These are phyloP conservation scores for Cyclostephanos invisitatus DNA, from an alignment of 108 stramenopile species.

Conservation along the genomic window DNA sequence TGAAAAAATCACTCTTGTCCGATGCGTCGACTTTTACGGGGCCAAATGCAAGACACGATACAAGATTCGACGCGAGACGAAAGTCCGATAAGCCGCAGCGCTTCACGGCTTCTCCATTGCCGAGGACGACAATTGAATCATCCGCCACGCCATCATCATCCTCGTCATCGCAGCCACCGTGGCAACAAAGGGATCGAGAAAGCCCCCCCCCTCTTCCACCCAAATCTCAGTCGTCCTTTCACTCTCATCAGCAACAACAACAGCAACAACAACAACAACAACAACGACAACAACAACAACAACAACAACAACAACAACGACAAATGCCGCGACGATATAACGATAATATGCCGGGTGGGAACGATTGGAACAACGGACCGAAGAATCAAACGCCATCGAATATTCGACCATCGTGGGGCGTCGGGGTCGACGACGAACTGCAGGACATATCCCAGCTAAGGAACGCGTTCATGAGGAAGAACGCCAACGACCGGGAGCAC, in stretches of 20 bases:
- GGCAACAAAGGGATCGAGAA: no score
- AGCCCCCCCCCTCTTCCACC: no score
- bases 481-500: neutral
- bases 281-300: constrained; percentile 5
- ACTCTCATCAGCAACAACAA: neutral
- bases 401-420: neutral
- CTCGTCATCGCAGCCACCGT: neutral
- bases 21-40: neutral
- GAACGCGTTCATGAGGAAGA: constrained; percentile 32
- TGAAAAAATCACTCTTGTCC: neutral
- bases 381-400: constrained; percentile 1
- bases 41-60: no score
- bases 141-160: neutral
- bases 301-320: constrained; percentile 1
- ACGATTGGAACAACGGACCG: neutral
- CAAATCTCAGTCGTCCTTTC: neutral
- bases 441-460: constrained; percentile 36
- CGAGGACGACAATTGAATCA: neutral
- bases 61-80: no score
- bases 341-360: neutral
- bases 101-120: neutral
- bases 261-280: no score
- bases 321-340: neutral
- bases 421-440: constrained; percentile 2
- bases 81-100: no score